phyloP scores from a whole-genome alignment of 2,329 filamentous ascomycete species.

The Aspergillus versicolor region DNA sequence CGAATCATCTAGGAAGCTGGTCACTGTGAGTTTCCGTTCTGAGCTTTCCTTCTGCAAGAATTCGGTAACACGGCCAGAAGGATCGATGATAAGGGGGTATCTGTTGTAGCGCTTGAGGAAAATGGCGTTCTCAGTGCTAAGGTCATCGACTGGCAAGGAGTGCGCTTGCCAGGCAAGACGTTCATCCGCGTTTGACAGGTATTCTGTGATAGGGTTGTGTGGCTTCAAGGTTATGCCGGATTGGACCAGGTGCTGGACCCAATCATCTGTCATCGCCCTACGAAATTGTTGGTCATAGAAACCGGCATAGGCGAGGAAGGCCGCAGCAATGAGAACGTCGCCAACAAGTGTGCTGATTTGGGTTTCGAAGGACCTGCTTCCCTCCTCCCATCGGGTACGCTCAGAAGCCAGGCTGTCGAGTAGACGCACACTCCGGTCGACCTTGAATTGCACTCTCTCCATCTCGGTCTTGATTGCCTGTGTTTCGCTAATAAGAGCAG shows the following conservation, averaged over 20 bases:
- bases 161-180: conserved; percentile 93
- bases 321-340: conserved; percentile 92
- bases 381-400: conserved; percentile 89
- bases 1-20: conserved; percentile 95
- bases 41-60: conserved; percentile 95
- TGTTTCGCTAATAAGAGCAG: conserved; percentile 91
- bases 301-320: conserved; percentile 94
- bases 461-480: conserved; percentile 97
- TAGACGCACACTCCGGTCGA: conserved; percentile 89
- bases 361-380: conserved; percentile 96
- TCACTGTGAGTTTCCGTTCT: conserved; percentile 89
- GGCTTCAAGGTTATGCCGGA: conserved; percentile 94
- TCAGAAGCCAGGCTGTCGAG: conserved; percentile 95
- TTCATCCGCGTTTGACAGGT: conserved; percentile 94
- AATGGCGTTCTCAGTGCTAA: conserved; percentile 98
- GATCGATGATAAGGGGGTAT: conserved; percentile 97
- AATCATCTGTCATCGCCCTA: conserved; percentile 96
- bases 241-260: conserved; percentile 86
- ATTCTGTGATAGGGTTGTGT: conserved; percentile 93
- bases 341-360: conserved; percentile 96
- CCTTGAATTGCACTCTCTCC: conserved; percentile 95
- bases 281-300: conserved; percentile 98
- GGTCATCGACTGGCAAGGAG: conserved; percentile 87
- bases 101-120: conserved; percentile 97
- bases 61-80: conserved; percentile 89